Evolutionary conservation across 2,329 filamentous ascomycete species (phyloP).

Genomic region (Hypoxylon sp.): DNA sequence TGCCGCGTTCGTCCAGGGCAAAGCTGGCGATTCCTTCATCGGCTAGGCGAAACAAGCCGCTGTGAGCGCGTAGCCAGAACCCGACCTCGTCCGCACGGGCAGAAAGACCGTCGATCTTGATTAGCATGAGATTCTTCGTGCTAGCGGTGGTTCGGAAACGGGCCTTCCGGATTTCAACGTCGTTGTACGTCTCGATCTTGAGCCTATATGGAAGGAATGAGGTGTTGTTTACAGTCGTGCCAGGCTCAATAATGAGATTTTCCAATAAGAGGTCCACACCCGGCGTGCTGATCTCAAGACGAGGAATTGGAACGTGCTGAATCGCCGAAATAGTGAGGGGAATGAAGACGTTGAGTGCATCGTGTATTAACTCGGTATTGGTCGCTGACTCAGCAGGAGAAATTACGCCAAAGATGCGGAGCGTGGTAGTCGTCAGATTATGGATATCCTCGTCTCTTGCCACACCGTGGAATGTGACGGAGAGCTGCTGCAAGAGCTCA

Average conservation of each 20-base stretch:
- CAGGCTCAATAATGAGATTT: constrained; percentile 91
- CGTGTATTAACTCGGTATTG: constrained; percentile 80
- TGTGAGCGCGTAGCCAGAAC: constrained; percentile 88
- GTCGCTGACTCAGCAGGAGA: constrained; percentile 74
- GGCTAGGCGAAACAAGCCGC: constrained; percentile 79
- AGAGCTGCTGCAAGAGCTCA: constrained; percentile 76
- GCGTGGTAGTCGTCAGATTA: constrained; percentile 75
- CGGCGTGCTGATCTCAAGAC: constrained; percentile 88
- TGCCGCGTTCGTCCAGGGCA: constrained; percentile 85
- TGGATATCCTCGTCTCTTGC: constrained; percentile 79
- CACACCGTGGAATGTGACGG: constrained; percentile 77
- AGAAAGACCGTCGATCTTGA: constrained; percentile 86
- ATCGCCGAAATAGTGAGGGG: constrained; percentile 82
- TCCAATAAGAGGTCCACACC: constrained; percentile 89
- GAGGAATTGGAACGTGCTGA: constrained; percentile 90
- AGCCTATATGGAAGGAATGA: constrained; percentile 92
- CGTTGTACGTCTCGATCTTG: constrained; percentile 85
- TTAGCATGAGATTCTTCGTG: constrained; percentile 78
- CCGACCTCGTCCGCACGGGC: constrained; percentile 88
- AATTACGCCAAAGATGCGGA: constrained; percentile 78
- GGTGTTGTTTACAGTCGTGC: constrained; percentile 83
- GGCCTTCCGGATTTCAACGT: constrained; percentile 86
- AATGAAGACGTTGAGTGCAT: constrained; percentile 84
- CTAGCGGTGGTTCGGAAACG: constrained; percentile 76
- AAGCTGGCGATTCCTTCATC: constrained; percentile 91